Percentiles rank a stretch among this genome's conserved stretches.
Evolutionary conservation across 768 basidiomycete genomes (phyloP).

Genomic region (Terana coerulea): DNA sequence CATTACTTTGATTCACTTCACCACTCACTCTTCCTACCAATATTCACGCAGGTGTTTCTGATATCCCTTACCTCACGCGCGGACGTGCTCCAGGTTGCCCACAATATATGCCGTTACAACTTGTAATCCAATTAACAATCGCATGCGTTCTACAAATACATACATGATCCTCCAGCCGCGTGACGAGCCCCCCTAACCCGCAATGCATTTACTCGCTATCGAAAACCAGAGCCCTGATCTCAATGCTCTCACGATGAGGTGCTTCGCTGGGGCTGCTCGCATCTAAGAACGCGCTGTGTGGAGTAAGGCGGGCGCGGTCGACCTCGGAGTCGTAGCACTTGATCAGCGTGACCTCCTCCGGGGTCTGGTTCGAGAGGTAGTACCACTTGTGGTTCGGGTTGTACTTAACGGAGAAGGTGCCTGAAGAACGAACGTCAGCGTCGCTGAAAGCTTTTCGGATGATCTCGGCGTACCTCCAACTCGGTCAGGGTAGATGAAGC

Average conservation of each 20-base stretch:
- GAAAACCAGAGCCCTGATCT: conserved; percentile 41
- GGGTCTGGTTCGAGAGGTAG: conserved; percentile 35
- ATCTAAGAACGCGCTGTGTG: conserved; percentile 41
- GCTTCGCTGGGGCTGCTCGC: conserved; percentile 29
- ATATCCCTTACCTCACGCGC: no score
- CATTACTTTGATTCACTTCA: no score
- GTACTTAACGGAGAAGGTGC: conserved; percentile 33
- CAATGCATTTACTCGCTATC: conserved; percentile 30
- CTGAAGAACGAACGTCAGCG: no score
- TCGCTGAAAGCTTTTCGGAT: conserved; percentile 32
- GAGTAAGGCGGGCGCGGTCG: conserved; percentile 37
- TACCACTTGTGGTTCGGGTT: conserved; percentile 37
- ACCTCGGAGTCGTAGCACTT: conserved; percentile 43
- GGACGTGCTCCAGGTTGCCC: no score
- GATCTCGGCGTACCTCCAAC: conserved; percentile 23
- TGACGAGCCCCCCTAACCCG: no score
- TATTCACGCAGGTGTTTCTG: no score
- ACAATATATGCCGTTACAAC: no score
- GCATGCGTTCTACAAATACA: no score
- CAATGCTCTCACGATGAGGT: conserved; percentile 40
- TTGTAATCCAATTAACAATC: no score
- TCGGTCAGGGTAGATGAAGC: conserved; percentile 33
- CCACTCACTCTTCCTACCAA: no score
- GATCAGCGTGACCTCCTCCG: conserved; percentile 40
- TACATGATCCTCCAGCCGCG: no score